A percentile compares a stretch with the other conserved stretches of the same genome.
Conservation (phyloP, 73 alveolate species). For the Tetrahymena elliotti region DNA sequence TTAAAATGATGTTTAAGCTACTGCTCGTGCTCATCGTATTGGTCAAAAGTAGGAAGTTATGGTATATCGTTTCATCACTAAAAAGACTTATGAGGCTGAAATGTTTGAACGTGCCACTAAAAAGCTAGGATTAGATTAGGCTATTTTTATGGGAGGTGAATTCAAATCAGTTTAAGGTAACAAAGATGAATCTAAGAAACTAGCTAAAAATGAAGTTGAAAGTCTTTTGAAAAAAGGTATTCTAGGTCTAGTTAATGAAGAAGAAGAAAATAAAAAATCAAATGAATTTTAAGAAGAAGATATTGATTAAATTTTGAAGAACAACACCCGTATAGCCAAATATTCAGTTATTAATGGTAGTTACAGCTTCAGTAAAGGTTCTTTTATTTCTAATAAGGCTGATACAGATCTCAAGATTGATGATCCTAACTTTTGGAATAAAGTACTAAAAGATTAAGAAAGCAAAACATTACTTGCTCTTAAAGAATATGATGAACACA, state of each 20-base stretch:
- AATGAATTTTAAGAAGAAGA: slow-evolving; percentile 44
- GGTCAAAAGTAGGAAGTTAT: slow-evolving; percentile 96
- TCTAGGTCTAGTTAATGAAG: slow-evolving; percentile 64
- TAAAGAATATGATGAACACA: slow-evolving; percentile 29
- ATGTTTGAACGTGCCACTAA: slow-evolving; percentile 90
- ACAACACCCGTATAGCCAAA: slow-evolving; percentile 45
- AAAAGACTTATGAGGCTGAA: slow-evolving; percentile 93
- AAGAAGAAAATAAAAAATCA: slow-evolving; percentile 30
- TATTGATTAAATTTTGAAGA: slow-evolving; percentile 70
- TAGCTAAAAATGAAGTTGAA: slow-evolving; percentile 74
- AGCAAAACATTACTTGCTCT: slow-evolving; percentile 42
- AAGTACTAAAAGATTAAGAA: slow-evolving; percentile 48
- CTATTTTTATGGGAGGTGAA: slow-evolving; percentile 73
- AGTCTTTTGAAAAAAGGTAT: slow-evolving; percentile 74
- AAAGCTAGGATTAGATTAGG: slow-evolving; percentile 88
- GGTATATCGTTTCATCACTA: slow-evolving; percentile 91
- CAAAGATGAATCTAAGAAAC: slow-evolving; percentile 30
- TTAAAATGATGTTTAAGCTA: slow-evolving; percentile 93
- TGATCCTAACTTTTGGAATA: slow-evolving; percentile 87
- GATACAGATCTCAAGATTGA: slow-evolving; percentile 64
- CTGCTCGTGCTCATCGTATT: slow-evolving; percentile 98
- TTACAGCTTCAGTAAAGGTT: slow-evolving; percentile 58
- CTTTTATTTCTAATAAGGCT: slow-evolving; percentile 64
- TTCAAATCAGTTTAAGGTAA: slow-evolving; percentile 51
- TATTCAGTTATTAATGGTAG: slow-evolving; percentile 53